These are phyloP conservation scores for Eragrostis nindensis DNA, from an alignment of 176 grass and related monocot genomes.

Conservation along the genomic window DNA sequence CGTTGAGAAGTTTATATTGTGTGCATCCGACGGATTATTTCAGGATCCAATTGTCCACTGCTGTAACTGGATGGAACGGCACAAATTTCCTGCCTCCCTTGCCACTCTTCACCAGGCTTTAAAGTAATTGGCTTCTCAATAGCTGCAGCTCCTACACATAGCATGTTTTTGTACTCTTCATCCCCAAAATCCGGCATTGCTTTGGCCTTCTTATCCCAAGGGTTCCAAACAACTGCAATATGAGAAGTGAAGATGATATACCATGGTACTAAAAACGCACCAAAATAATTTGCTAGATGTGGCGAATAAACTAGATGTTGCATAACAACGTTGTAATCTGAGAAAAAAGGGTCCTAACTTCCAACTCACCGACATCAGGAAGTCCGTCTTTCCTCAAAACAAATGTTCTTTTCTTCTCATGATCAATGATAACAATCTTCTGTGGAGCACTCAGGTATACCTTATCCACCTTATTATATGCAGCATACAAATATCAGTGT, in stretches of 20 bases:
- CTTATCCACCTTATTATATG: slow-evolving; percentile 61
- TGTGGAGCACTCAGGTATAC: slow-evolving; percentile 72
- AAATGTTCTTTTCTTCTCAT: slow-evolving; percentile 84
- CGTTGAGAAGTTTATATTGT: not conserved
- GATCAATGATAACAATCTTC: slow-evolving; percentile 81
- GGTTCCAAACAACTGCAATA: slow-evolving; percentile 78
- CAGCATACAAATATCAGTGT: slow-evolving; percentile 20
- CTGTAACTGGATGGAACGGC: slow-evolving; percentile 72
- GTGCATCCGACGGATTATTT: slow-evolving; percentile 39
- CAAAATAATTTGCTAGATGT: not conserved
- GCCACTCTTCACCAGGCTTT: slow-evolving; percentile 74
- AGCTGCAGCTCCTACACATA: slow-evolving; percentile 65
- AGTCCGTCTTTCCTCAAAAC: slow-evolving; percentile 79
- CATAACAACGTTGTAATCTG: not conserved
- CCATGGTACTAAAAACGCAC: slow-evolving; percentile 3
- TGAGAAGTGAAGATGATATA: not conserved
- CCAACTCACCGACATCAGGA: slow-evolving; percentile 73
- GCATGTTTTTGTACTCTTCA: slow-evolving; percentile 71
- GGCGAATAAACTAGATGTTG: not conserved
- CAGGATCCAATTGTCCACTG: slow-evolving; percentile 63
- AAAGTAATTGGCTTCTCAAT: slow-evolving; percentile 74
- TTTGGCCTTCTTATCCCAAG: slow-evolving; percentile 79
- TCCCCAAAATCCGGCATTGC: slow-evolving; percentile 67
- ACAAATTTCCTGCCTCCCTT: slow-evolving; percentile 67
- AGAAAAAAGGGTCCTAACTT: slow-evolving; percentile 12